Percentiles rank a stretch among this genome's conserved stretches.
Conservation (phyloP, 768 basidiomycete genomes). For the Boletus reticuloceps region DNA sequence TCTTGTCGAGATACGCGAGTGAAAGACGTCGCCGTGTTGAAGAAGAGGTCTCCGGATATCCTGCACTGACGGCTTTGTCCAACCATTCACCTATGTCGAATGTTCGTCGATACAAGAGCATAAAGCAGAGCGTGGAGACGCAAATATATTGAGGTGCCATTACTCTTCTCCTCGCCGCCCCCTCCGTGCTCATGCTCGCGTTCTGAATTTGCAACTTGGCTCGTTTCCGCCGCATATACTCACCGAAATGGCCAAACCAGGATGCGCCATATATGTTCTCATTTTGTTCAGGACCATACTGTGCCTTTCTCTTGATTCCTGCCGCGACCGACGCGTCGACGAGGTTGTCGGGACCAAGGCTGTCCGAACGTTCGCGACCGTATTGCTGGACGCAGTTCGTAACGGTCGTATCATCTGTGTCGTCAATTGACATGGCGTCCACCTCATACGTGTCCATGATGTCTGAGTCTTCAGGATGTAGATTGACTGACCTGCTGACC, state of each 20-base stretch:
- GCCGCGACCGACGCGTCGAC: slow-evolving; percentile 2
- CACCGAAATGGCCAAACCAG: slow-evolving; percentile 78
- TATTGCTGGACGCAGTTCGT: slow-evolving; percentile 37
- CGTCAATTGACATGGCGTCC: slow-evolving; percentile 7
- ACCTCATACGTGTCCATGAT: slow-evolving; percentile 35
- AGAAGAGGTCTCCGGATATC: slow-evolving; percentile 79
- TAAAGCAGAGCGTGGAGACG: slow-evolving; percentile 25
- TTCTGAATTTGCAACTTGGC: slow-evolving; percentile 89
- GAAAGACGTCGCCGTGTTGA: slow-evolving; percentile 78
- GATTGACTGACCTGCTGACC: not conserved
- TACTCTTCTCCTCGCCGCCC: slow-evolving; percentile 29
- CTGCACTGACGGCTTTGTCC: slow-evolving; percentile 83
- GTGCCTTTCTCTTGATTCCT: slow-evolving; percentile 18
- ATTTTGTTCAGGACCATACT: slow-evolving; percentile 27
- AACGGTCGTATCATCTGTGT: slow-evolving; percentile 14
- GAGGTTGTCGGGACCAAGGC: not conserved
- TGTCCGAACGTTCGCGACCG: slow-evolving; percentile 30
- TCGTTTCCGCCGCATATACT: slow-evolving; percentile 90
- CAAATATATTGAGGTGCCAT: slow-evolving; percentile 80
- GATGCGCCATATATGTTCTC: slow-evolving; percentile 69
- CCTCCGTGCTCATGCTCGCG: slow-evolving; percentile 31
- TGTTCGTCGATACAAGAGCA: not conserved
- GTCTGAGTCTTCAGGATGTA: slow-evolving; percentile 1
- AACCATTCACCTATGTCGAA: slow-evolving; percentile 75
- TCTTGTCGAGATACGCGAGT: slow-evolving; percentile 81